A percentile compares a stretch with the other conserved stretches of the same genome.
phyloP scores from a whole-genome alignment of 441 rosid species.

The Gossypium schwendimanii region DNA sequence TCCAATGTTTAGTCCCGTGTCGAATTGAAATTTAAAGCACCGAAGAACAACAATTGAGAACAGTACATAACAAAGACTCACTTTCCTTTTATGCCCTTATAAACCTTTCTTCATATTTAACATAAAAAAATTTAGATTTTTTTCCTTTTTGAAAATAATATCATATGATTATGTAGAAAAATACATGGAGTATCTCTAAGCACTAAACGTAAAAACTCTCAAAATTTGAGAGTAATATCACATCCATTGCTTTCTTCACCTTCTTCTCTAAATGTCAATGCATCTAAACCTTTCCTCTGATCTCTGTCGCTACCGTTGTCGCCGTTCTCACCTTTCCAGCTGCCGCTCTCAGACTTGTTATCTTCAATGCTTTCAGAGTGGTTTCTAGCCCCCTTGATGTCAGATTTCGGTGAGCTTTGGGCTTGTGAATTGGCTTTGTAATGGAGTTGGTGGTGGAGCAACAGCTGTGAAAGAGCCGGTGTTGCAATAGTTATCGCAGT shows the following conservation, averaged over 20 bases:
- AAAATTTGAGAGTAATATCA: constrained; percentile 23
- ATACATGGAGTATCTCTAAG: constrained; percentile 12
- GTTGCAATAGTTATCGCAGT: constrained; percentile 16
- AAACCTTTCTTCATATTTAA: too few relatives aligned
- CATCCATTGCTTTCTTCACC: too few relatives aligned
- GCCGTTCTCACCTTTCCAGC: too few relatives aligned
- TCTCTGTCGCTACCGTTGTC: too few relatives aligned
- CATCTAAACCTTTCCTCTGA: too few relatives aligned
- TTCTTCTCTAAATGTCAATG: too few relatives aligned
- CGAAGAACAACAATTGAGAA: too few relatives aligned
- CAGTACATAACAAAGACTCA: constrained; percentile 19
- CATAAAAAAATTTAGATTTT: too few relatives aligned
- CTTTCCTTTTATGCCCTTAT: constrained; percentile 23
- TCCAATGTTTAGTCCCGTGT: constrained; percentile 12
- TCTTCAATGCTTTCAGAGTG: constrained; percentile 79
- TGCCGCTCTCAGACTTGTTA: constrained; percentile 68
- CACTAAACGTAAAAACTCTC: constrained; percentile 29
- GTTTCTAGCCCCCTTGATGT: constrained; percentile 41
- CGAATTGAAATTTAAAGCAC: neutral
- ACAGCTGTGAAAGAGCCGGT: constrained; percentile 23
- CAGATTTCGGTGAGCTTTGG: constrained; percentile 51
- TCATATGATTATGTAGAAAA: neutral
- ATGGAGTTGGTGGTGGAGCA: constrained; percentile 42
- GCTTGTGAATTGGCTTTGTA: constrained; percentile 41
- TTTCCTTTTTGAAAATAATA: neutral